phyloP scores from a whole-genome alignment of 805 yeast genomes.

The Saturnispora gosingensis region DNA sequence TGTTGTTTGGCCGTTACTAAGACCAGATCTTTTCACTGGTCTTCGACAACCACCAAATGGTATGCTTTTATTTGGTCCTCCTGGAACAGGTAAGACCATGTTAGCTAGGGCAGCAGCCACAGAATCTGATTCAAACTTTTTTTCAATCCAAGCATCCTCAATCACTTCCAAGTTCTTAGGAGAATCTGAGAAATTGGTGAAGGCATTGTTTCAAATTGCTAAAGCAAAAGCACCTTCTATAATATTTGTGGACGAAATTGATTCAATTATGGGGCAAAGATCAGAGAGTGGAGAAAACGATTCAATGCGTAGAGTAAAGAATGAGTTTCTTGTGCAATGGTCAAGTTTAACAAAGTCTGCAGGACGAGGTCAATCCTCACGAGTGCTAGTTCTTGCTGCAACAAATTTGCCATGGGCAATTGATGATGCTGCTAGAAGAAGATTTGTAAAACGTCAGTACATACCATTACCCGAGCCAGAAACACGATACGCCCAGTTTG shows the following conservation, averaged over 20 bases:
- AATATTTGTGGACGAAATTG: slow-evolving; percentile 93
- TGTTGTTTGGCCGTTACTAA: slow-evolving; percentile 87
- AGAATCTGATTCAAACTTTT: slow-evolving; percentile 87
- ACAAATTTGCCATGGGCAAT: slow-evolving; percentile 96
- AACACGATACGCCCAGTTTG: slow-evolving; percentile 65
- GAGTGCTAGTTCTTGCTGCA: slow-evolving; percentile 89
- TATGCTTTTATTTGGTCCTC: slow-evolving; percentile 95
- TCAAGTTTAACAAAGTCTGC: slow-evolving; percentile 84
- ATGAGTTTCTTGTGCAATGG: slow-evolving; percentile 93
- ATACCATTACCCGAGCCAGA: slow-evolving; percentile 89
- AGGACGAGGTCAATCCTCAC: slow-evolving; percentile 47
- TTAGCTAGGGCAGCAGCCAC: slow-evolving; percentile 94
- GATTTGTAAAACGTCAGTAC: slow-evolving; percentile 86
- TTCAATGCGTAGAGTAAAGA: slow-evolving; percentile 80
- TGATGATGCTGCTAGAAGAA: slow-evolving; percentile 92
- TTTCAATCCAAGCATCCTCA: slow-evolving; percentile 84
- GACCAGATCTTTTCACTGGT: slow-evolving; percentile 90
- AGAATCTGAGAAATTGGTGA: slow-evolving; percentile 86
- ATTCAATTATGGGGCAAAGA: slow-evolving; percentile 75
- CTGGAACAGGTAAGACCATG: slow-evolving; percentile 99
- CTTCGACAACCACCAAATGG: slow-evolving; percentile 92
- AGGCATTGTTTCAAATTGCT: slow-evolving; percentile 80
- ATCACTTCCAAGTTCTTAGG: slow-evolving; percentile 83
- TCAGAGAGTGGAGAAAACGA: slow-evolving; percentile 67
- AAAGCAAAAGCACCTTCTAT: slow-evolving; percentile 83